Percentiles rank a stretch among this genome's conserved stretches.
phyloP scores from a whole-genome alignment of 1,284 basidiomycete genomes.

The Porogramme epimiltina region DNA sequence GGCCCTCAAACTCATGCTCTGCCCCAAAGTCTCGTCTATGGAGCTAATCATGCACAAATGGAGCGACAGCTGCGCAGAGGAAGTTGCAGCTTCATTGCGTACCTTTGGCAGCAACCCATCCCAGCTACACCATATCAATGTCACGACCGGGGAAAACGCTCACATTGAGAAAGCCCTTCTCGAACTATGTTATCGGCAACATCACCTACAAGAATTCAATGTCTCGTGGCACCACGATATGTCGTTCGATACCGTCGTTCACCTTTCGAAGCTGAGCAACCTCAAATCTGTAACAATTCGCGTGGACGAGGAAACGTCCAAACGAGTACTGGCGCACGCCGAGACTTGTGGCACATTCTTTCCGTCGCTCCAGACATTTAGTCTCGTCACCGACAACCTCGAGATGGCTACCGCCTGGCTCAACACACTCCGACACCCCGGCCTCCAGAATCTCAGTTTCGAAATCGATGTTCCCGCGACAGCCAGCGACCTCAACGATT shows the following conservation, averaged over 20 bases:
- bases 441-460: constrained; percentile 6
- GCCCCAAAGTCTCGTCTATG: no score
- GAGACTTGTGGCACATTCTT: constrained; percentile 8
- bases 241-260: constrained; percentile 5
- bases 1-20: no score
- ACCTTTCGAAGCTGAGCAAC: constrained; percentile 5
- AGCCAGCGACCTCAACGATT: constrained; percentile 5
- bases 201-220: constrained; percentile 7
- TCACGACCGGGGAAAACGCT: no score
- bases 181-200: constrained; percentile 4
- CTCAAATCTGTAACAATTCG: constrained; percentile 9
- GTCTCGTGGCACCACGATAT: constrained; percentile 8
- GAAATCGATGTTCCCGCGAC: constrained; percentile 7
- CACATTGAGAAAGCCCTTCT: constrained; percentile 9
- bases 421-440: constrained; percentile 6
- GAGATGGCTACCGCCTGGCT: constrained; percentile 8
- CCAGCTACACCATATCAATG: no score
- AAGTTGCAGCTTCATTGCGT: no score
- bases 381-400: constrained; percentile 8
- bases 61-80: no score
- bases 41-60: no score
- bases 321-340: constrained; percentile 1
- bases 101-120: no score
- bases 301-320: constrained; percentile 2
- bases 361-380: constrained; percentile 6